Evolutionary conservation across 495 filamentous ascomycete species (phyloP).

Genomic region (Xylaria nigripes): DNA sequence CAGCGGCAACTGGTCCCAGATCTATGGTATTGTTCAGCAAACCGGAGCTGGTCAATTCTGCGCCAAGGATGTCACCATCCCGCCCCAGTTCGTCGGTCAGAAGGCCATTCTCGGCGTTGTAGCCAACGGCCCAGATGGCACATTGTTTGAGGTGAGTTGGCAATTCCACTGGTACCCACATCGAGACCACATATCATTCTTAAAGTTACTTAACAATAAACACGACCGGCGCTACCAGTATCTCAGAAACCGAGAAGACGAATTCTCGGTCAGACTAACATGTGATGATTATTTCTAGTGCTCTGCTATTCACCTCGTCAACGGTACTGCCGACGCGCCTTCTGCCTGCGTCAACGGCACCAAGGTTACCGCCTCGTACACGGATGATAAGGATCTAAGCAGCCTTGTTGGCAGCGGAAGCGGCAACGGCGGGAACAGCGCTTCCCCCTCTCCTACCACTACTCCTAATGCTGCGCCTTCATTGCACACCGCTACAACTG

Average conservation of each 20-base stretch:
- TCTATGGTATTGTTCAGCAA: constrained; percentile 40
- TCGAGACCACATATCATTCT: neutral
- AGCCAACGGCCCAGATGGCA: constrained; percentile 36
- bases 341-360: constrained; percentile 38
- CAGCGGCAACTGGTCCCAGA: constrained; percentile 39
- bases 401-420: constrained; percentile 1
- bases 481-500: neutral
- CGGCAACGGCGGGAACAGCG: neutral
- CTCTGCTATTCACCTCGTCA: constrained; percentile 43
- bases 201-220: neutral
- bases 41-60: constrained; percentile 40
- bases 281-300: constrained; percentile 28
- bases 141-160: constrained; percentile 42
- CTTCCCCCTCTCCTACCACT: constrained; percentile 12
- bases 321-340: constrained; percentile 23
- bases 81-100: constrained; percentile 38
- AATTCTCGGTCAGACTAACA: neutral
- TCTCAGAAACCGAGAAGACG: neutral
- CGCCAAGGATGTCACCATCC: constrained; percentile 30
- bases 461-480: constrained; percentile 17
- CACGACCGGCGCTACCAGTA: no score
- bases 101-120: constrained; percentile 42
- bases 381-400: constrained; percentile 27
- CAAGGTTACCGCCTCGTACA: constrained; percentile 28
- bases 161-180: neutral